These are phyloP conservation scores for Rostrohypoxylon terebratum DNA, from an alignment of 495 filamentous ascomycete species.

Conservation along the genomic window DNA sequence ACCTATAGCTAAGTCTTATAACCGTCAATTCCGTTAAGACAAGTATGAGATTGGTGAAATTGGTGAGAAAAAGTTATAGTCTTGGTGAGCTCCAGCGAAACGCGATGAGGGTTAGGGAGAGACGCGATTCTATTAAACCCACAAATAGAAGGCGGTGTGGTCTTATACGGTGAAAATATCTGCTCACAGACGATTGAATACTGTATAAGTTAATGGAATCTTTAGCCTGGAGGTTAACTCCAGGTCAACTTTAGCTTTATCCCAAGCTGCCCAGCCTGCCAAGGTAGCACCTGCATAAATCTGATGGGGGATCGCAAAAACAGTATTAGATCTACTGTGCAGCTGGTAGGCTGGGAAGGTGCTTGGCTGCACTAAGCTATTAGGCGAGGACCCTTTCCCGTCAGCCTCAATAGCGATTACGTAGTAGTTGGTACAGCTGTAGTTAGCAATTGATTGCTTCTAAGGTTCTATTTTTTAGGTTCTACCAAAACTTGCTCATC, in stretches of 20 bases:
- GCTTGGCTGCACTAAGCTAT: background rate
- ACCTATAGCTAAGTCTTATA: background rate
- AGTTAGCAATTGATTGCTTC: slow-evolving; percentile 16
- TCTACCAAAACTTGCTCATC: slow-evolving; percentile 7
- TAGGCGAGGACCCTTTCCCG: slow-evolving; percentile 17
- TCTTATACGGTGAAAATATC: background rate
- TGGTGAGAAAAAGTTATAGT: background rate
- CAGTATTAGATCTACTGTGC: background rate
- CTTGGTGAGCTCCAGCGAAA: slow-evolving; percentile 9
- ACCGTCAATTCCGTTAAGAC: background rate
- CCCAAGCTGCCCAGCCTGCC: background rate
- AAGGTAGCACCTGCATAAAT: background rate
- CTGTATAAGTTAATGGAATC: background rate
- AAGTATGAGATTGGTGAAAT: background rate
- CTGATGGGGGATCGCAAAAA: background rate
- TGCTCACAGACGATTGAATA: background rate
- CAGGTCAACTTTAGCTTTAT: background rate
- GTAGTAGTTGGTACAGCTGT: too few species aligned
- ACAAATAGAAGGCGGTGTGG: slow-evolving; percentile 26
- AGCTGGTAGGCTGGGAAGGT: background rate
- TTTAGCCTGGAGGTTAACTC: too few species aligned
- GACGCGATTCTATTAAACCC: slow-evolving; percentile 51
- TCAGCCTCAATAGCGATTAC: slow-evolving; percentile 10
- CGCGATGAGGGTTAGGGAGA: slow-evolving; percentile 33
- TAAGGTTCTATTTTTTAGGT: background rate